Percentiles rank a stretch among this genome's conserved stretches.
Evolutionary conservation across 2,329 filamentous ascomycete genomes (phyloP).

Genomic region (Claviceps cyperi): DNA sequence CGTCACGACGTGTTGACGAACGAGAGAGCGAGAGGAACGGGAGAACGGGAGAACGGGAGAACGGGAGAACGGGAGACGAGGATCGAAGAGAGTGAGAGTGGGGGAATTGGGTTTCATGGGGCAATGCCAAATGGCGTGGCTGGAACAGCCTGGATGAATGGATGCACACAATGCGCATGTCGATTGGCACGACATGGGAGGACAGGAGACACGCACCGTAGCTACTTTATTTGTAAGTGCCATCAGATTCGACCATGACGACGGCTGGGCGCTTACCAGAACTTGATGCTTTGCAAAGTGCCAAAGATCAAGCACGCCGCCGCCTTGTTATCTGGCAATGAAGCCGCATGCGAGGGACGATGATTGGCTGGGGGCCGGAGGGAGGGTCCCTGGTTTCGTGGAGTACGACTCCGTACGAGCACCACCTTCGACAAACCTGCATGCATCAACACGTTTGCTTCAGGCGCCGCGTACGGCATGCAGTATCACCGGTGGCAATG

Average conservation of each 20-base stretch:
- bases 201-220: too few relatives aligned
- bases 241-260: neutral
- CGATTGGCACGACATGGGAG: neutral
- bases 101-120: too few relatives aligned
- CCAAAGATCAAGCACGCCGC: neutral
- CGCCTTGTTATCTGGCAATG: neutral
- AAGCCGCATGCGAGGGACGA: neutral
- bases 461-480: slow-evolving; percentile 1
- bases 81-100: too few relatives aligned
- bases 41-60: too few relatives aligned
- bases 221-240: neutral
- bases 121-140: too few relatives aligned
- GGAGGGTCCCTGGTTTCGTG: neutral
- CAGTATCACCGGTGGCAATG: slow-evolving; percentile 4
- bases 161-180: too few relatives aligned
- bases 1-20: too few relatives aligned
- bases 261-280: neutral
- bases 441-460: neutral
- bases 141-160: too few relatives aligned
- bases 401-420: neutral
- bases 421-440: neutral
- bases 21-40: too few relatives aligned
- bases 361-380: neutral
- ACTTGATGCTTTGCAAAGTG: neutral
- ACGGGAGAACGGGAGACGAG: too few relatives aligned